A percentile compares a stretch with the other conserved stretches of the same genome.
Conservation (phyloP, 1,284 basidiomycete genomes). For the Heterobasidion parviporum region DNA sequence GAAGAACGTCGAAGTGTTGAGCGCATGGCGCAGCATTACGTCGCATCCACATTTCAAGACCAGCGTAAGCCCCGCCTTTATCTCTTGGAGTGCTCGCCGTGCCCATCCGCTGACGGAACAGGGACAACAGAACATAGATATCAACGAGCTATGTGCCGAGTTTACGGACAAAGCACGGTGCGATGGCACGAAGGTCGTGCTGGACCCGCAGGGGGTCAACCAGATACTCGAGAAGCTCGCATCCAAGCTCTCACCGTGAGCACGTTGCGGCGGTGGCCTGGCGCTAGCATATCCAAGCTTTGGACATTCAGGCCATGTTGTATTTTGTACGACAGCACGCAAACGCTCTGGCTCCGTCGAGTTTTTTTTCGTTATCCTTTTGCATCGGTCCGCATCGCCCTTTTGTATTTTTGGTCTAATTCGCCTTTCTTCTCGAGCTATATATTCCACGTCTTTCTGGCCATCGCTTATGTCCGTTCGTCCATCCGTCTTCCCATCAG, state of each 20-base stretch:
- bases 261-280: background rate
- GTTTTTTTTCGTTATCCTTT: background rate
- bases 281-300: background rate
- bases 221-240: conserved; percentile 53
- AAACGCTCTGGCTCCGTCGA: background rate
- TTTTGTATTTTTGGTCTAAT: background rate
- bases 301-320: background rate
- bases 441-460: background rate
- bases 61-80: conserved; percentile 17
- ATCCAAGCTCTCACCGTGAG: conserved; percentile 10
- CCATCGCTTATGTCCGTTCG: background rate
- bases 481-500: too few species aligned
- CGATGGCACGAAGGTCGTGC: conserved; percentile 71
- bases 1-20: conserved; percentile 65
- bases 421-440: background rate
- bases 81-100: background rate
- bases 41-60: conserved; percentile 68
- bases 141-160: conserved; percentile 67
- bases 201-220: conserved; percentile 61
- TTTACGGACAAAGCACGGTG: conserved; percentile 74
- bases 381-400: background rate
- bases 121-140: conserved; percentile 56
- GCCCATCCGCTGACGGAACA: background rate
- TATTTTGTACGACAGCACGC: background rate
- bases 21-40: conserved; percentile 68